Evolutionary conservation across 306 rosid genomes (phyloP).

Genomic region (Albizia julibrissin): DNA sequence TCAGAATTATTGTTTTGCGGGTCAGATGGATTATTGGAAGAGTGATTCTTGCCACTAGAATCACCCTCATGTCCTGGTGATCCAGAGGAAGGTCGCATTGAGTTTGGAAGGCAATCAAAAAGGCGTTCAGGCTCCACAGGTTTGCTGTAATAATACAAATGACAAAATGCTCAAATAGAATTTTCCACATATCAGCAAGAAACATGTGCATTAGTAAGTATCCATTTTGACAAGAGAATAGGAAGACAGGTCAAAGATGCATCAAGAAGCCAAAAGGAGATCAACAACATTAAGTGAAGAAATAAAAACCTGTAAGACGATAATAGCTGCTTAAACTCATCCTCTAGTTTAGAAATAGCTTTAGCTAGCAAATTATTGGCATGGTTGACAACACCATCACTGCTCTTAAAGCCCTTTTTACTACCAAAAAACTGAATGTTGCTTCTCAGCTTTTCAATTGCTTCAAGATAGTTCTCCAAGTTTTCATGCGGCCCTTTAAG

Average conservation of each 20-base stretch:
- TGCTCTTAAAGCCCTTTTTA: slow-evolving; percentile 67
- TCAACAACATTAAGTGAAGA: slow-evolving; percentile 21
- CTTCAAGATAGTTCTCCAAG: slow-evolving; percentile 86
- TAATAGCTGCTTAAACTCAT: slow-evolving; percentile 76
- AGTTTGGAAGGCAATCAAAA: slow-evolving; percentile 93
- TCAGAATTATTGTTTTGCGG: slow-evolving; percentile 58
- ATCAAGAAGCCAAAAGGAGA: slow-evolving; percentile 28
- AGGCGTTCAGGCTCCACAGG: slow-evolving; percentile 99
- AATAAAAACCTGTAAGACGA: slow-evolving; percentile 74
- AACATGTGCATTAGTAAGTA: slow-evolving; percentile 8
- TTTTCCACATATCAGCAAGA: slow-evolving; percentile 9
- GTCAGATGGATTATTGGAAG: slow-evolving; percentile 63
- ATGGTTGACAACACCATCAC: slow-evolving; percentile 68
- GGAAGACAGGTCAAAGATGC: slow-evolving; percentile 12
- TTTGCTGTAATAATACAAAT: slow-evolving; percentile 62
- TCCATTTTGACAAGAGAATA: slow-evolving; percentile 17
- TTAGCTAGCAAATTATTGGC: slow-evolving; percentile 72
- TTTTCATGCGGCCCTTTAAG: slow-evolving; percentile 90
- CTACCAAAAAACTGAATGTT: slow-evolving; percentile 77
- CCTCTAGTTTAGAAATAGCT: slow-evolving; percentile 92
- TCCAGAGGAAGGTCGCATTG: slow-evolving; percentile 88
- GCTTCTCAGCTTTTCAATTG: slow-evolving; percentile 81
- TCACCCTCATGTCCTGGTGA: slow-evolving; percentile 82
- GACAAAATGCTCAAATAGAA: not conserved
- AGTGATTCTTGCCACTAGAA: slow-evolving; percentile 52